Base-by-base conservation (phyloP, 257 asterid genomes). In the Solanum sejunctum region DNA sequence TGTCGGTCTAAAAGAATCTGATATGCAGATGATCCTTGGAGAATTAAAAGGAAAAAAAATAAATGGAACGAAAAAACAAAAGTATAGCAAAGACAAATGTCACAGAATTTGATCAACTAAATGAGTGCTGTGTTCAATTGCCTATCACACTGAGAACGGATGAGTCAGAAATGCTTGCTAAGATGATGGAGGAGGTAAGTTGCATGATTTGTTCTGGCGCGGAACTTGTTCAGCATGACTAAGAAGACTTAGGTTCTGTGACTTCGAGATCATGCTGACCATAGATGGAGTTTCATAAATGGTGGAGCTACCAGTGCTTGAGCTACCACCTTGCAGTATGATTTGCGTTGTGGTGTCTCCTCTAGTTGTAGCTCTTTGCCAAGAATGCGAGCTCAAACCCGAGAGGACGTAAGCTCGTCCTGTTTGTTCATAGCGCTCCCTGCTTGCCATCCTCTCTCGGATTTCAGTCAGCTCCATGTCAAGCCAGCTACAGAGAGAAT, bases 331-430 rank as follows among this genome's bases (percentile, higher is more conserved):
- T 54, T 72, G 54, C 49, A 23, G 43, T 17, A 45, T 49, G 20
- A 84, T 54, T 12, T 61, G 80, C 12, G 75, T 61, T 17, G 83
- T 39, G 6, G 87, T 80, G 82, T 84, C 87, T 10, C 92, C 92
- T 81, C 88, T 79, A 32, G 91, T 87, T 18, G 91, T 90, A 17
- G 92, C 90, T 84, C 92, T 86, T 82, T 90, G 92, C 89, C 86
- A 86, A 21, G 91, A 86, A 82, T 90, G 91, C 20, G 92, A 85
- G 84, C 91, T 89, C 81, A 89, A 52, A 20, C 90, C 91, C 3
- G 91, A 87, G 16, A 89, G 83, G 36, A 87, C 73, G 52, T 86
- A 91, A 13, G 92, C 93, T 39, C 92, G 88, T 17, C 94, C 93
- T 8, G 85, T 36, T 3, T 77, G 79, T 10, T 85, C 84, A 16